Conservation (phyloP, 2,329 filamentous ascomycete species). For the Ophiostoma australiae region DNA sequence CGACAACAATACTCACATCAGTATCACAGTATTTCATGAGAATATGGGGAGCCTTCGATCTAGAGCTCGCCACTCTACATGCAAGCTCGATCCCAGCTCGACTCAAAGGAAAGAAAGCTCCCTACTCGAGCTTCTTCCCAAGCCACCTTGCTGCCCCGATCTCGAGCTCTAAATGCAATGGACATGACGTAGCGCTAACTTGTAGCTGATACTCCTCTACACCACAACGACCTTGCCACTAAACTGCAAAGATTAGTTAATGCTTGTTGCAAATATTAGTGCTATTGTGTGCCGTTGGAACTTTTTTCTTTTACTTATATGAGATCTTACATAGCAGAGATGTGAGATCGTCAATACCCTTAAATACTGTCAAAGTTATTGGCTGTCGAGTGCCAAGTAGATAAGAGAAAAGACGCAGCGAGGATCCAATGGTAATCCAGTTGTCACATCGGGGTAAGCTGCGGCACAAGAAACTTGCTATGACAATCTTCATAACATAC, state of each 20-base stretch:
- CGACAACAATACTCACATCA: not conserved
- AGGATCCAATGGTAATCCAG: not conserved
- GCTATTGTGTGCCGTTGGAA: not conserved
- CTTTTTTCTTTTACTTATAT: not conserved
- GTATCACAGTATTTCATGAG: not conserved
- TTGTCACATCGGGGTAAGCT: not conserved
- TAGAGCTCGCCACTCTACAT: not conserved
- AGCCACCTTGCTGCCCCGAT: not conserved
- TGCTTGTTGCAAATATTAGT: not conserved
- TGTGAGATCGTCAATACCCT: not conserved
- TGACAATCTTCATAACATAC: not conserved
- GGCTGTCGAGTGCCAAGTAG: conserved; percentile 19
- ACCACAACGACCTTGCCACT: too few relatives aligned
- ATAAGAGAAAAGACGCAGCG: conserved; percentile 14
- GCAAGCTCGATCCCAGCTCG: not conserved
- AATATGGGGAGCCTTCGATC: not conserved
- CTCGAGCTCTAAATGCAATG: too few relatives aligned
- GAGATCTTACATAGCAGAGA: too few relatives aligned
- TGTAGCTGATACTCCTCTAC: not conserved
- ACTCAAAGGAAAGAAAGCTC: too few relatives aligned
- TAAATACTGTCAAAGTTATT: not conserved
- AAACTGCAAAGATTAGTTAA: not conserved
- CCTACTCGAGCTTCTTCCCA: not conserved
- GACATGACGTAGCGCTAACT: not conserved
- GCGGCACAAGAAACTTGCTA: not conserved